Percentiles rank a stretch among this genome's conserved stretches.
Evolutionary conservation across 192 early-diverging fungal species (phyloP).

Genomic region (Backusella parvicylindrica): DNA sequence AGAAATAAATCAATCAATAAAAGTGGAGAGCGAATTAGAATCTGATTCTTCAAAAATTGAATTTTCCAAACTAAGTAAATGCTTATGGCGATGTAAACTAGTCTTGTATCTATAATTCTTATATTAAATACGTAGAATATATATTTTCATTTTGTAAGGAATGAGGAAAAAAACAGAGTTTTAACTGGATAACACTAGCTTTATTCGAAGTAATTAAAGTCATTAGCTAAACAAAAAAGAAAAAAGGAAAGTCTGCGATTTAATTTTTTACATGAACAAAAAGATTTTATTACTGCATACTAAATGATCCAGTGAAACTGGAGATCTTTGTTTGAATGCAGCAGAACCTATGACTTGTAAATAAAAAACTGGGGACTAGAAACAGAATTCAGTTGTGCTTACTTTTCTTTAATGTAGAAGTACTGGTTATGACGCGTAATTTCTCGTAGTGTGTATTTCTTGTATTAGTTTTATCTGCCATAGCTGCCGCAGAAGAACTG

Average conservation of each 20-base stretch:
- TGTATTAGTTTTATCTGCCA: not conserved
- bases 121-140: not conserved
- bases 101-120: not conserved
- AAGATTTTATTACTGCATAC: not conserved
- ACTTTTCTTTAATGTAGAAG: not conserved
- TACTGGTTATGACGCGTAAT: not conserved
- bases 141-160: not conserved
- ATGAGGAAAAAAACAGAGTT: not conserved
- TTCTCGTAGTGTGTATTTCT: not conserved
- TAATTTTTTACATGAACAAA: not conserved
- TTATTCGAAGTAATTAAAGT: not conserved
- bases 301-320: slow-evolving; percentile 31
- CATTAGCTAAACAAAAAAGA: not conserved
- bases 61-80: not conserved
- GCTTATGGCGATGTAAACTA: not conserved
- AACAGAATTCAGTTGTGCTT: slow-evolving; percentile 8
- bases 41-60: not conserved
- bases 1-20: not conserved
- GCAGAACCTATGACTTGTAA: slow-evolving; percentile 24
- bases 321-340: slow-evolving; percentile 21
- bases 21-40: not conserved
- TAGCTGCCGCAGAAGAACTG: not conserved
- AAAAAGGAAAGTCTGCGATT: not conserved
- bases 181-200: not conserved
- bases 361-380: slow-evolving; percentile 20